phyloP scores from a whole-genome alignment of 768 basidiomycete genomes.

The Albatrellus ellisii region DNA sequence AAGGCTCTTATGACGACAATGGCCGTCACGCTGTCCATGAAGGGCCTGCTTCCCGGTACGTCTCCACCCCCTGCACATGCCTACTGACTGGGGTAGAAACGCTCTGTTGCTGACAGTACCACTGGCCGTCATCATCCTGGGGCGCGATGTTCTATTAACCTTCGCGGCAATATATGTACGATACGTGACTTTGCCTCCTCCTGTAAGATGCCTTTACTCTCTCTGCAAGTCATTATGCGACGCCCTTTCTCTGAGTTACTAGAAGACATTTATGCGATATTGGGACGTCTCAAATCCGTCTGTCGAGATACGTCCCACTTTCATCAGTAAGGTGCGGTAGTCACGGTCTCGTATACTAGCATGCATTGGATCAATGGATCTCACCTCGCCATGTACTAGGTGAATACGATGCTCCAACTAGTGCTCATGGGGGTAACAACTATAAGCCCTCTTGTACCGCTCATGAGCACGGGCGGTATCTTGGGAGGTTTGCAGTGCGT shows the following conservation, averaged over 20 bases:
- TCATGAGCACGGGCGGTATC: conserved; percentile 46
- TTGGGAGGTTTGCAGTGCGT: conserved; percentile 43
- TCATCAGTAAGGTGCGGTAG: conserved; percentile 86
- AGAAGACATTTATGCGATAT: conserved; percentile 89
- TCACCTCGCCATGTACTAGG: conserved; percentile 27
- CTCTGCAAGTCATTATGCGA: background rate
- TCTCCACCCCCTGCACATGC: background rate
- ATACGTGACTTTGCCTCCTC: conserved; percentile 77
- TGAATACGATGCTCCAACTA: conserved; percentile 89
- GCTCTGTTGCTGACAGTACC: conserved; percentile 41
- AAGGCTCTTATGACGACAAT: conserved; percentile 92
- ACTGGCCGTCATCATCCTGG: conserved; percentile 75
- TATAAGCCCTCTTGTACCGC: conserved; percentile 63
- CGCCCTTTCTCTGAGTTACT: conserved; percentile 1
- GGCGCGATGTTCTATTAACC: conserved; percentile 77
- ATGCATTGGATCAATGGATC: background rate
- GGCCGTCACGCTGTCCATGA: conserved; percentile 73
- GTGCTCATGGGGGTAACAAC: conserved; percentile 85
- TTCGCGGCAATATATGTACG: conserved; percentile 89
- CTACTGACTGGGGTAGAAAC: background rate
- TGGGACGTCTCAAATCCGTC: conserved; percentile 96
- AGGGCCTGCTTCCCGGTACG: conserved; percentile 73
- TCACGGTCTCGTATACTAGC: conserved; percentile 2
- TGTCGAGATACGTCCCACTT: conserved; percentile 86
- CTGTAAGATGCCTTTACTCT: conserved; percentile 38